Conservation (phyloP, 345 rosid species). For the Psidium friedrichsthalianum region DNA sequence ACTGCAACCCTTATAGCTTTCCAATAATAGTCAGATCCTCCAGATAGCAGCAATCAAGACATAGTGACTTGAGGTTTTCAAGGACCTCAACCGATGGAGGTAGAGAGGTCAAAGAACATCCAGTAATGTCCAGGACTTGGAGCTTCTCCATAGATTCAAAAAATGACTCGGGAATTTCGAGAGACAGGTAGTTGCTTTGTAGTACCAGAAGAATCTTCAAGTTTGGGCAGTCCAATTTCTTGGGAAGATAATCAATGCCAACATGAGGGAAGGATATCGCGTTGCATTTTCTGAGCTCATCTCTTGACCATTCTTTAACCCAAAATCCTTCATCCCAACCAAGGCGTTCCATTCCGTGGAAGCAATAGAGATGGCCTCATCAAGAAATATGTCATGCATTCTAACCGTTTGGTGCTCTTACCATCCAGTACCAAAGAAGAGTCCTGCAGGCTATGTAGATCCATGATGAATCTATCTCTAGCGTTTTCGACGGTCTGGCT, state of each 20-base stretch:
- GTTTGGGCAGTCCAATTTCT: neutral
- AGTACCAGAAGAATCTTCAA: neutral
- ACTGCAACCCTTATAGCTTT: neutral
- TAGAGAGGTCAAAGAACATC: neutral
- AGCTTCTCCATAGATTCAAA: neutral
- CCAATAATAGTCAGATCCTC: neutral
- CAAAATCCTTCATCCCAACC: rapidly evolving
- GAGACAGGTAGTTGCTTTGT: rapidly evolving
- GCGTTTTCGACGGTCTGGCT: rapidly evolving
- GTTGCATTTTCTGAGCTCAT: neutral
- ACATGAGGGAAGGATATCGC: rapidly evolving
- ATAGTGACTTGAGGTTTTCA: neutral
- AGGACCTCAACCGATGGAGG: neutral
- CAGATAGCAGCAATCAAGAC: neutral
- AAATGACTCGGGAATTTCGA: neutral
- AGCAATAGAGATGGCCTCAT: neutral
- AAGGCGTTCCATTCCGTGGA: neutral
- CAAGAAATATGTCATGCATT: neutral
- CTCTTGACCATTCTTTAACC: neutral
- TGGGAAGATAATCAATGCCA: neutral
- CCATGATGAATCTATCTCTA: rapidly evolving
- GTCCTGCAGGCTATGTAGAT: neutral
- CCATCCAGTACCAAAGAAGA: neutral
- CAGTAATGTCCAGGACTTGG: neutral
- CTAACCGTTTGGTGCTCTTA: neutral